Conservation (phyloP, 1,284 basidiomycete genomes). For the Austropuccinia psidii region DNA sequence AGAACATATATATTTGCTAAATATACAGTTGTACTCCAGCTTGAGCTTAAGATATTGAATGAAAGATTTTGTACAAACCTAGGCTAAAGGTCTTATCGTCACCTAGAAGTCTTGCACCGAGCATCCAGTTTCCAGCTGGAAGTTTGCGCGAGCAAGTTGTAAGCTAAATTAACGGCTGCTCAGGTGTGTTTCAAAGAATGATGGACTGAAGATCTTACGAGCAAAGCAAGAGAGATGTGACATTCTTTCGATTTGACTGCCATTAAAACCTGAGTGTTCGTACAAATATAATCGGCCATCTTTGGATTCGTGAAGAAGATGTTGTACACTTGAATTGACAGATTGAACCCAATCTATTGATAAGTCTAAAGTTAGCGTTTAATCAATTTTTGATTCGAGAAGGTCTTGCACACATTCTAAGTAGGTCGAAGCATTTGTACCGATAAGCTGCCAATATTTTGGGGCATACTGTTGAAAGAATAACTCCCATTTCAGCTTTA, state of each 20-base stretch:
- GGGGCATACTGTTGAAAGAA: not conserved
- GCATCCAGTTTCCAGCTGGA: slow-evolving; percentile 1
- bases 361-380: not conserved
- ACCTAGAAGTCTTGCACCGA: not conserved
- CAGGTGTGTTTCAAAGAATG: too few relatives aligned
- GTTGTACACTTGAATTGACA: not conserved
- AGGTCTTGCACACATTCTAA: not conserved
- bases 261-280: not conserved
- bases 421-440: not conserved
- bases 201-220: not conserved
- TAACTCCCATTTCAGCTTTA: not conserved
- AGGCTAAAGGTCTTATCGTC: not conserved
- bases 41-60: not conserved
- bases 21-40: not conserved
- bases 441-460: not conserved
- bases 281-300: not conserved
- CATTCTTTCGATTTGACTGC: not conserved
- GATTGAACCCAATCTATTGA: not conserved
- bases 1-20: too few relatives aligned
- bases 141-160: not conserved
- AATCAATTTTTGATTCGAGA: too few relatives aligned
- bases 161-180: not conserved
- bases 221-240: not conserved
- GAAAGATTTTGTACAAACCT: not conserved
- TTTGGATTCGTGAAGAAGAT: not conserved